Base-by-base conservation (phyloP, 2,329 filamentous ascomycete species). In the Elsinoe fawcettii region DNA sequence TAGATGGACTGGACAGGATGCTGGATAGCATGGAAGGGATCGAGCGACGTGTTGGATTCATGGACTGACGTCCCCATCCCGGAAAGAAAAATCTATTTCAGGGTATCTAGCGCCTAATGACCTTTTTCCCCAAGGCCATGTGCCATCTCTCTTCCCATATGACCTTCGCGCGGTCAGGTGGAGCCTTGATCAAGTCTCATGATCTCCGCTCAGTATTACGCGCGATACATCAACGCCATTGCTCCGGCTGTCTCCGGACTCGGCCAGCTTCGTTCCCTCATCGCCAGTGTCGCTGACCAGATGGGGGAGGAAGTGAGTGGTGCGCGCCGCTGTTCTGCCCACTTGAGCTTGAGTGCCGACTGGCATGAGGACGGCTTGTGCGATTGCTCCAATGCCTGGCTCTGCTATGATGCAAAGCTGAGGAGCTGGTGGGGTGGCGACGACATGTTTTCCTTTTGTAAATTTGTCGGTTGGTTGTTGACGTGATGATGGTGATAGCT, bases 191-290 rank as follows among this genome's bases (percentile, higher is more conserved):
- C 73, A 70, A 76, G 74, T 69, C 65, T 67, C 71, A 75, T 76
- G 75, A 75, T 75, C 75, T 70, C 65, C 74, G 75, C 75, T 78
- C 76, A 77, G 76, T 78, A 78, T 76, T 72, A 71, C 73, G 72
- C 71, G 75, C 75, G 75, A 72, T 65, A 78, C 34, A 77, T 70
- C 65, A 70, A 77, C 44, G 49, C n/a, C 37, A 34, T 16, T 25
- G 46, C 56, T 39, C 34, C 37, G 56, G 47, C 56, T 16, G 39
- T 39, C 43, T 47, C 18, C 30, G 39, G 54, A 53, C 30, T 16
- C 8, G 23, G 53, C 53, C 39, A 55, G 53, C 53, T 36, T 20
- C 53, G 7, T 20, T 43, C 53, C 37, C 36, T n/a, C 25, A 18
- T 55, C 36, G 53, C 25, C 22, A 20, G 22, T 46, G 36, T 27